Evolutionary conservation across 305 asterid genomes (phyloP).

Genomic region (Caryopteris hybrid): DNA sequence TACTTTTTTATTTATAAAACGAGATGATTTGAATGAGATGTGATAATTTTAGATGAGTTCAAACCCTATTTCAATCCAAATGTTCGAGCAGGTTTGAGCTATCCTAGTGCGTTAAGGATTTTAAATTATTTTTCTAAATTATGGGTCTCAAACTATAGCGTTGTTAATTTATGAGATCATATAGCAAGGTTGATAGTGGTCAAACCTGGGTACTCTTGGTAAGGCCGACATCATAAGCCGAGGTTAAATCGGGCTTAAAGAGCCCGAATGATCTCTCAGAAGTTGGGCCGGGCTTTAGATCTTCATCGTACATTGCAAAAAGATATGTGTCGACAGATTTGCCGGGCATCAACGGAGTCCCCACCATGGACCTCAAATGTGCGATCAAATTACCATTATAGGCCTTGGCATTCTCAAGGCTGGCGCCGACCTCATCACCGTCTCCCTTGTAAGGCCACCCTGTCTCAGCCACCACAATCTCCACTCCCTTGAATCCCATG

Average conservation of each 20-base stretch:
- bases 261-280: constrained; percentile 72
- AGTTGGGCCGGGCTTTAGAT: constrained; percentile 66
- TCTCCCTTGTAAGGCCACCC: constrained; percentile 90
- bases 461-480: constrained; percentile 67
- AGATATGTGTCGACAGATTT: constrained; percentile 63
- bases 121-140: no score
- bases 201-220: constrained; percentile 45
- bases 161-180: no score
- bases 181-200: no score
- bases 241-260: constrained; percentile 52
- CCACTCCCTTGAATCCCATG: constrained; percentile 57
- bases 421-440: constrained; percentile 50
- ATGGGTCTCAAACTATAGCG: no score
- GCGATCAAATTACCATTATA: constrained; percentile 53
- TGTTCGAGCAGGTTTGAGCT: no score
- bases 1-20: no score
- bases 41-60: no score
- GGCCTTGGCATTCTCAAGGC: constrained; percentile 67
- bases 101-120: no score
- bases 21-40: no score
- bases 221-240: constrained; percentile 51
- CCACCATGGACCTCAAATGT: constrained; percentile 57
- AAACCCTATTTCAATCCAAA: no score
- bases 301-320: constrained; percentile 64
- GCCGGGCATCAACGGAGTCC: constrained; percentile 81